phyloP scores from a whole-genome alignment of 164 flowering plant genomes.

The Malania oleifera region DNA sequence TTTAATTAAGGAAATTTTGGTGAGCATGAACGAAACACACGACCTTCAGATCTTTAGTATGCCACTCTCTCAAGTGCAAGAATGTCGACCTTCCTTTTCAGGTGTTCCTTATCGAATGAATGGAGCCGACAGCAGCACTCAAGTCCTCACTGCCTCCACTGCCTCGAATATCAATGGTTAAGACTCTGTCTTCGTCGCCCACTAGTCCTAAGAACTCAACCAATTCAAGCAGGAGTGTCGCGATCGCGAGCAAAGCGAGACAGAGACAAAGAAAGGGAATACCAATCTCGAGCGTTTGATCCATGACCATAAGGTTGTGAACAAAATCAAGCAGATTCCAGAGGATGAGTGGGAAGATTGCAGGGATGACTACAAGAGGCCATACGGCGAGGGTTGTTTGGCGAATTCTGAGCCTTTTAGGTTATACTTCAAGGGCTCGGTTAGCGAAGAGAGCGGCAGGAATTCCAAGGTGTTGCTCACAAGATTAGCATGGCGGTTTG shows the following conservation, averaged over 20 bases:
- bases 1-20: too few species aligned
- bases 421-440: slow-evolving; percentile 68
- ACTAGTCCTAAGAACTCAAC: slow-evolving; percentile 32
- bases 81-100: too few species aligned
- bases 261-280: slow-evolving; percentile 25
- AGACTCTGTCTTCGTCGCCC: slow-evolving; percentile 5
- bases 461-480: slow-evolving; percentile 13
- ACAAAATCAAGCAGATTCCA: slow-evolving; percentile 31
- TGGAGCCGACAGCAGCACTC: too few species aligned
- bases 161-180: slow-evolving; percentile 6
- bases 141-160: slow-evolving; percentile 3
- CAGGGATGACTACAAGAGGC: slow-evolving; percentile 45
- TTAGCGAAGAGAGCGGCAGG: slow-evolving; percentile 36
- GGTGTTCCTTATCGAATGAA: too few species aligned
- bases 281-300: slow-evolving; percentile 40
- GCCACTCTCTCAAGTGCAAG: too few species aligned
- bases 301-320: slow-evolving; percentile 52
- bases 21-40: too few species aligned
- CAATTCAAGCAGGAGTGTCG: slow-evolving; percentile 26
- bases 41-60: too few species aligned
- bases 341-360: slow-evolving; percentile 41
- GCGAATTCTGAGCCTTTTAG: slow-evolving; percentile 19
- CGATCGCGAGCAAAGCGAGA: slow-evolving; percentile 26
- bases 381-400: slow-evolving; percentile 41
- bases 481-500: slow-evolving; percentile 68